Base-by-base conservation (phyloP, 73 alveolate species). In the Blepharisma japonicum region DNA sequence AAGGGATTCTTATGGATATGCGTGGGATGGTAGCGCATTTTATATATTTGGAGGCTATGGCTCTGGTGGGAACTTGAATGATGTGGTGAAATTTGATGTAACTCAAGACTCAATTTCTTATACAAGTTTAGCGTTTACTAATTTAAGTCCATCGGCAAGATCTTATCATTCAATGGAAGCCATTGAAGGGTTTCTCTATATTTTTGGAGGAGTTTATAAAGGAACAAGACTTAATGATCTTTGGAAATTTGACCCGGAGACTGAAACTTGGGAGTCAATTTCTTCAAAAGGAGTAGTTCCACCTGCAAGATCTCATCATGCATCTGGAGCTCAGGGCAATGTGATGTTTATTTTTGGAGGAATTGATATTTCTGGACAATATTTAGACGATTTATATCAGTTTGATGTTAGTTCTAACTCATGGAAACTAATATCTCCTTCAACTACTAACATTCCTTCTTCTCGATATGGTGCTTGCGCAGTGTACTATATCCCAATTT, bases 341-440 rank as follows among this genome's bases (percentile, higher is more conserved):
- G 23, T 18, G 9, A 9, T 70, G 11, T 11, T 70, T n/a, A 45
- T 70, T 14, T 70, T 48, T 48, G 80, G 80, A 70, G 80, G 80
- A 45, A 32, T 32, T 32, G 42, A 32, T 32, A 32, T 32, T 32
- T 32, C 42, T 3, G 42, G 42, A 0, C 42, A 32, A 32, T 51
- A 51, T 18, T 18, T 51, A 51, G 21, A 51, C 66, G 66, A 51
- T 18, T 4, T 51, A 3, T 51, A 51, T 18, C n/a, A 51, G 21
- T 51, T 14, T 18, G 66, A 51, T 11, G 66, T 51, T 18, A 51
- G 6, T 18, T 14, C 21, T 18, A 51, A 51, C 21, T 1, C n/a
- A 1, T 51, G 66, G 66, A 51, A 11, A 51, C 2, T 14, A 51
- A 51, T 51, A 11, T 11, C n/a, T 14, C 66, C 66, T 51, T 51